Base-by-base conservation (phyloP, 352 stramenopile species). In the Phytopythium helicoides region DNA sequence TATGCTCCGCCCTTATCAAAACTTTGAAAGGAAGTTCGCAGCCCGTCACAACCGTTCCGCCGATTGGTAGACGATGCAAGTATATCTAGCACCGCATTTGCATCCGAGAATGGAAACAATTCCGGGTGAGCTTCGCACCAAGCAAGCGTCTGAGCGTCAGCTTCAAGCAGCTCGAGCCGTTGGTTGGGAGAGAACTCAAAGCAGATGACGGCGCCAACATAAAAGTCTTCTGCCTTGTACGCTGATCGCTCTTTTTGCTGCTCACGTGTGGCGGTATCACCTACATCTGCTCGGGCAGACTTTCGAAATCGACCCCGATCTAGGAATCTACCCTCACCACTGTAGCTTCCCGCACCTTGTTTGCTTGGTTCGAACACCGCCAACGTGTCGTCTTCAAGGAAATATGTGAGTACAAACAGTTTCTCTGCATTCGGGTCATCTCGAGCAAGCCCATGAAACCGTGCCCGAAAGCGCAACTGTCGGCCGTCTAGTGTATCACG, bases 371-470 rank as follows among this genome's bases (percentile, higher is more conserved):
- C 85, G 52, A 86, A 94, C 10, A 95, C 73, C 3, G 72, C 55
- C 16, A 94, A 54, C 28, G 86, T 94, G 42, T 87, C 82, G 51
- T 95, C 82, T 25, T 84, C 80, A 21, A 94, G 62, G 56, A 79
- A 94, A 49, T 77, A 93, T 25, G 78, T 88, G 50, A 96, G 47
- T 11, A 94, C 74, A 55, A 96, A 95, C 48, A 76, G 59, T 9
- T 86, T 73, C 28, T 79, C 54, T 0, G 56, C 53, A 44, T 89
- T 77, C 25, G 74, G 44, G 37, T 87, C 66, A 19, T 54, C 53
- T 1, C 37, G 34, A 19, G 28, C 54, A 2, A 79, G 51, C 2
- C 64, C 74, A 55, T 73, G 64, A 48, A 90, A 89, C 7, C 71
- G 69, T 35, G 80, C 81, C 38, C 77, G 78, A 60, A 94, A 94